phyloP scores from a whole-genome alignment of 2,329 filamentous ascomycete genomes.

The Calonectria montana region DNA sequence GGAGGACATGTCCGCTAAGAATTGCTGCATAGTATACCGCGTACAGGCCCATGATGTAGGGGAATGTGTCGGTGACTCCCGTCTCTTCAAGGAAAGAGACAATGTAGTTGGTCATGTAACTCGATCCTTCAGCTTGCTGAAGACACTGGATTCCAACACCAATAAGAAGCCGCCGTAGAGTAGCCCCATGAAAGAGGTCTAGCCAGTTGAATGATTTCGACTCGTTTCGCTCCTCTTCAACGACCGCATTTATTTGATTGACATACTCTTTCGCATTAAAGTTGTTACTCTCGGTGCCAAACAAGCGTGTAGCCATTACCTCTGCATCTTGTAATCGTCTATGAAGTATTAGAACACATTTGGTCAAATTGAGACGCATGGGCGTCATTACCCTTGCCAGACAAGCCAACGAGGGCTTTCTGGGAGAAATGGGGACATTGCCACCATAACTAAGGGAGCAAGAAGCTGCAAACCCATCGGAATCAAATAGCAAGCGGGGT shows the following conservation, averaged over 20 bases:
- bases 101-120: slow-evolving; percentile 5
- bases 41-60: background rate
- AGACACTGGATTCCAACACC: background rate
- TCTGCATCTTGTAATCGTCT: background rate
- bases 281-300: background rate
- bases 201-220: background rate
- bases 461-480: background rate
- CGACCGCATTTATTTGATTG: background rate
- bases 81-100: background rate
- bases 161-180: background rate
- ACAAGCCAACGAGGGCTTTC: background rate
- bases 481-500: background rate
- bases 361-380: too few relatives aligned
- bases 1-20: background rate
- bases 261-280: background rate
- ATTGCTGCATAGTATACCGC: background rate
- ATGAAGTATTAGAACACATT: background rate
- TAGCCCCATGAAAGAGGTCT: background rate
- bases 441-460: background rate
- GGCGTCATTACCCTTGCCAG: background rate
- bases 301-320: background rate
- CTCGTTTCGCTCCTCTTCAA: background rate
- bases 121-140: background rate
- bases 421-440: background rate
- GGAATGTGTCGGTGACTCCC: background rate